phyloP scores from a whole-genome alignment of 2,329 filamentous ascomycete species.

The Alternaria triticimaculans region DNA sequence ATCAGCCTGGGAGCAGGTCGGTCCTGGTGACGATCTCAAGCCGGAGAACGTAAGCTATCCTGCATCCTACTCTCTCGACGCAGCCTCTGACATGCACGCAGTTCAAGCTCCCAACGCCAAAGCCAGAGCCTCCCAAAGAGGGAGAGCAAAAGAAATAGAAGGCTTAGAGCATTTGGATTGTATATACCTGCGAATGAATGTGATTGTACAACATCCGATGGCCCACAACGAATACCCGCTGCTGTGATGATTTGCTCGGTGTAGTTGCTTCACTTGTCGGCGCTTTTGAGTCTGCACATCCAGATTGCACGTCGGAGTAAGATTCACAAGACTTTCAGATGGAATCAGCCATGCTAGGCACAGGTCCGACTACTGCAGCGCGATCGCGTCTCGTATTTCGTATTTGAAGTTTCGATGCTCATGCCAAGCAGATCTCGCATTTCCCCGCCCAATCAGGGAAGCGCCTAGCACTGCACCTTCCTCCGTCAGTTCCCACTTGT shows the following conservation, averaged over 20 bases:
- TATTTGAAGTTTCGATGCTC: neutral
- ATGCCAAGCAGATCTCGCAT: slow-evolving; percentile 24
- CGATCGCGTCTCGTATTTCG: neutral
- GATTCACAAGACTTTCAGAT: neutral
- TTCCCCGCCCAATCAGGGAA: slow-evolving; percentile 14
- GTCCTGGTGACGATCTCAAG: slow-evolving; percentile 75
- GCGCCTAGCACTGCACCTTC: slow-evolving; percentile 2
- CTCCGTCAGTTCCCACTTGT: neutral
- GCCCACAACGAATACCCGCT: neutral
- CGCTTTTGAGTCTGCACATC: neutral
- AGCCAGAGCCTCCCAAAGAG: slow-evolving; percentile 85
- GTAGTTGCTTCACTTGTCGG: neutral
- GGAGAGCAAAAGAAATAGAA: slow-evolving; percentile 89
- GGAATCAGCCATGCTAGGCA: neutral
- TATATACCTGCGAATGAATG: slow-evolving; percentile 48
- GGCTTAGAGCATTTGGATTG: slow-evolving; percentile 40
- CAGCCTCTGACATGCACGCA: slow-evolving; percentile 37
- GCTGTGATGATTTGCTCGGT: neutral
- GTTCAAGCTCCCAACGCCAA: slow-evolving; percentile 94
- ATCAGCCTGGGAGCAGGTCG: slow-evolving; percentile 70
- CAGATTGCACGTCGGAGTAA: neutral
- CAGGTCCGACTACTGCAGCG: neutral
- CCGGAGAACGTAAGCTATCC: slow-evolving; percentile 65
- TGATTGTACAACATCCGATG: slow-evolving; percentile 19
- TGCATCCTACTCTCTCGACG: neutral